Evolutionary conservation across 257 asterid genomes (phyloP).

Genomic region (Eucommia ulmoides): DNA sequence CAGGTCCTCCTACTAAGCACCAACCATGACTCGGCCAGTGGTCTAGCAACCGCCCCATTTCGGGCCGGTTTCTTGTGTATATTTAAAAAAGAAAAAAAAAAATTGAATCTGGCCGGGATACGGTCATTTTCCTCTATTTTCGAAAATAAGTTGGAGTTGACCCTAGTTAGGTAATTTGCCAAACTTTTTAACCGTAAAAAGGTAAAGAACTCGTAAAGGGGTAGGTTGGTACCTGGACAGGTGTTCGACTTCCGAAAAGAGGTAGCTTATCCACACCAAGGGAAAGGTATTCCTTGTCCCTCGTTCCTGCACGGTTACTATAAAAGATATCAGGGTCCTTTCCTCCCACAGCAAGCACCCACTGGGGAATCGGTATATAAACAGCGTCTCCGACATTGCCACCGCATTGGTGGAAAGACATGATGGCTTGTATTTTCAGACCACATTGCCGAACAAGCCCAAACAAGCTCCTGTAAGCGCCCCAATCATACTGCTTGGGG

Average conservation of each 20-base stretch:
- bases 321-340: slow-evolving; percentile 52
- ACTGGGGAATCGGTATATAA: slow-evolving; percentile 45
- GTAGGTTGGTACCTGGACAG: slow-evolving; percentile 38
- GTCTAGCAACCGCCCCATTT: background rate
- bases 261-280: slow-evolving; percentile 61
- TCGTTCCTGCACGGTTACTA: slow-evolving; percentile 37
- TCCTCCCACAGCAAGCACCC: slow-evolving; percentile 47
- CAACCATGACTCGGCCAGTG: background rate
- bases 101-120: background rate
- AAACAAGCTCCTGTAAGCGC: slow-evolving; percentile 48
- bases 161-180: background rate
- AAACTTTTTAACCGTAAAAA: background rate
- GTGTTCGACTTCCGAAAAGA: slow-evolving; percentile 56
- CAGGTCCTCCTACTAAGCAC: background rate
- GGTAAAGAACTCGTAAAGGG: background rate
- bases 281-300: slow-evolving; percentile 53
- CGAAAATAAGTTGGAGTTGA: background rate
- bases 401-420: slow-evolving; percentile 93
- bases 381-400: slow-evolving; percentile 73
- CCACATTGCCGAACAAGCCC: slow-evolving; percentile 39
- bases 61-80: background rate
- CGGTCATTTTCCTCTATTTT: background rate
- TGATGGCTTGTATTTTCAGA: slow-evolving; percentile 55
- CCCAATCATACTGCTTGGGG: slow-evolving; percentile 59
- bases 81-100: background rate